phyloP scores from a whole-genome alignment of 106 monocot species.

The Acorus gramineus region DNA sequence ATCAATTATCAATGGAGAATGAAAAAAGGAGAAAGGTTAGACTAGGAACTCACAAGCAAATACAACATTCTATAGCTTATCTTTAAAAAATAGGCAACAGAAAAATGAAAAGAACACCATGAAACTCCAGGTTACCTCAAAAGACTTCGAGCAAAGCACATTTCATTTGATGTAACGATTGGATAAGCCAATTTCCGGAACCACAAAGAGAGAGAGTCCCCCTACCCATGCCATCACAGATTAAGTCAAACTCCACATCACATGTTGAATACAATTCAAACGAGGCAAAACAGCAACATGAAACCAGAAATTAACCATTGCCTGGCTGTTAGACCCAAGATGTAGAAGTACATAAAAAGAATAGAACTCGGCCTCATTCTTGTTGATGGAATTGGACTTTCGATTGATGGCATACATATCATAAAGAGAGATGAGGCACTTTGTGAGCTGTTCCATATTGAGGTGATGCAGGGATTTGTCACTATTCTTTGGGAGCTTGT shows the following conservation, averaged over 20 bases:
- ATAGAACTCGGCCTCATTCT: constrained; percentile 71
- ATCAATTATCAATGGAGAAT: no score
- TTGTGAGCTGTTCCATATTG: constrained; percentile 89
- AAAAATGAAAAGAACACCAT: neutral
- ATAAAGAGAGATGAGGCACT: constrained; percentile 68
- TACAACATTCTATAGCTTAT: no score
- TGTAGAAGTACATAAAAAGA: constrained; percentile 85
- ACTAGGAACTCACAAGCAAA: no score
- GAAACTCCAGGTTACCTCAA: constrained; percentile 40
- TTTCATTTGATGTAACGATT: constrained; percentile 64
- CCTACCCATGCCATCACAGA: constrained; percentile 16
- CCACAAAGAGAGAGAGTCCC: constrained; percentile 66
- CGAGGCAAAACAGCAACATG: neutral
- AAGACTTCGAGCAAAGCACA: constrained; percentile 56
- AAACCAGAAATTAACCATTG: constrained; percentile 45
- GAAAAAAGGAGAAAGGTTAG: no score
- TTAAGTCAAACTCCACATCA: constrained; percentile 2
- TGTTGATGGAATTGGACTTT: constrained; percentile 24
- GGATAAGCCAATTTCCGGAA: constrained; percentile 42
- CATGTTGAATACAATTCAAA: constrained; percentile 1
- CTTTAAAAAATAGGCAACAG: no score
- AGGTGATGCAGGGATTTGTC: constrained; percentile 54
- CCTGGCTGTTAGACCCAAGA: constrained; percentile 51
- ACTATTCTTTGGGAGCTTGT: constrained; percentile 42
- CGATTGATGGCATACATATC: constrained; percentile 54